Evolutionary conservation across 1,284 basidiomycete genomes (phyloP).

Genomic region (Irpex lacteus): DNA sequence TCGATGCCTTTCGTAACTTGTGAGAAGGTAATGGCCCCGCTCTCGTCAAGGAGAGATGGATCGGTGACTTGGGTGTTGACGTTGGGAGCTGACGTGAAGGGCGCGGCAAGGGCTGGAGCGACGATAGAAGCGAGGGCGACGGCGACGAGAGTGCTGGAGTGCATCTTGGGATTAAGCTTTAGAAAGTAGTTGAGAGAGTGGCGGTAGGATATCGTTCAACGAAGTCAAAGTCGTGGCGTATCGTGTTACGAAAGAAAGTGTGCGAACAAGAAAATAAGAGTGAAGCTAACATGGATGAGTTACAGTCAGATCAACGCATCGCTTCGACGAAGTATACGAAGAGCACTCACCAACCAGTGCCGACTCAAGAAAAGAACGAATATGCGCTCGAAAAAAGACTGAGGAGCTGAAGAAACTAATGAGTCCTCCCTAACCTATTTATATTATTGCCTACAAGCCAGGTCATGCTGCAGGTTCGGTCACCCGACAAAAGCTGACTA

Average conservation of each 20-base stretch:
- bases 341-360: conserved; percentile 11
- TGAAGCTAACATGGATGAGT: background rate
- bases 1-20: background rate
- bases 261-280: background rate
- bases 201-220: background rate
- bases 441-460: background rate
- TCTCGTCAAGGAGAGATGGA: background rate
- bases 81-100: background rate
- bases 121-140: background rate
- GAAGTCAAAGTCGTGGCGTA: background rate
- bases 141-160: background rate
- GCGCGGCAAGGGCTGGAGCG: background rate
- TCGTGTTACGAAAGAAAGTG: background rate
- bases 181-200: background rate
- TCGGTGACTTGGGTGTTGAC: background rate
- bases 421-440: background rate
- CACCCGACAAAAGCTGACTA: background rate
- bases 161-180: background rate
- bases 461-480: background rate
- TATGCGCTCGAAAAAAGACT: conserved; percentile 4
- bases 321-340: background rate
- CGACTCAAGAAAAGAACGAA: conserved; percentile 3
- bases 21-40: background rate
- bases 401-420: conserved; percentile 4
- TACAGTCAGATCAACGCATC: background rate